Conservation (phyloP, 2,329 filamentous ascomycete genomes). For the Diaporthe humulicola region DNA sequence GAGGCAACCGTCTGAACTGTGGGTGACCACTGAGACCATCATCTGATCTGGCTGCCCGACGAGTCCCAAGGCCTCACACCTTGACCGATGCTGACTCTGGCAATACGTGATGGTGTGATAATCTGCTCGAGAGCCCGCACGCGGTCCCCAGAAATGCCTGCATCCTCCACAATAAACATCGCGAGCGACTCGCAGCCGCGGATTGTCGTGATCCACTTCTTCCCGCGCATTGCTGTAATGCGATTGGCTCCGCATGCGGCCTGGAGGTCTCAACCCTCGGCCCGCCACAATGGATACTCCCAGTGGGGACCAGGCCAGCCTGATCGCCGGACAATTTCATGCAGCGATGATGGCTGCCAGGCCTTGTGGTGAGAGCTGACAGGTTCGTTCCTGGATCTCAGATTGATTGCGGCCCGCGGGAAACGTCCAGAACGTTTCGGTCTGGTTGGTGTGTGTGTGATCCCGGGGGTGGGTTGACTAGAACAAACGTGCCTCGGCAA, state of each 20-base stretch:
- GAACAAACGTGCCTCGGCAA: neutral
- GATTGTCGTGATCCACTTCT: neutral
- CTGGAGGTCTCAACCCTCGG: conserved; percentile 23
- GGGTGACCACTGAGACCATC: conserved; percentile 14
- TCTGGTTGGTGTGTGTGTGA: neutral
- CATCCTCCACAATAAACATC: neutral
- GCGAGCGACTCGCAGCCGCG: conserved; percentile 7
- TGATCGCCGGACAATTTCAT: conserved; percentile 28
- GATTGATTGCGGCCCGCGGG: conserved; percentile 24
- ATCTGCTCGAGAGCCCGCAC: neutral
- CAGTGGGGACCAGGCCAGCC: neutral
- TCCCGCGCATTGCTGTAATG: neutral
- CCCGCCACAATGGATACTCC: conserved; percentile 27
- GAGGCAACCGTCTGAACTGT: neutral
- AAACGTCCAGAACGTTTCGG: neutral
- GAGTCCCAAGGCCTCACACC: neutral
- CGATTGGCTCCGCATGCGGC: conserved; percentile 31
- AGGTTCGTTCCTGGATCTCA: conserved; percentile 15
- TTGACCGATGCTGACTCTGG: conserved; percentile 16
- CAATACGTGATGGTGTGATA: neutral
- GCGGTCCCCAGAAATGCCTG: neutral
- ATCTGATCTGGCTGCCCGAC: conserved; percentile 1
- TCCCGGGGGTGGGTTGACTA: neutral
- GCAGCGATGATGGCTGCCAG: conserved; percentile 22
- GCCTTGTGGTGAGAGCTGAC: neutral